Percentiles rank a stretch among this genome's conserved stretches.
Conservation (phyloP, 345 rosid species). For the Firmiana major region DNA sequence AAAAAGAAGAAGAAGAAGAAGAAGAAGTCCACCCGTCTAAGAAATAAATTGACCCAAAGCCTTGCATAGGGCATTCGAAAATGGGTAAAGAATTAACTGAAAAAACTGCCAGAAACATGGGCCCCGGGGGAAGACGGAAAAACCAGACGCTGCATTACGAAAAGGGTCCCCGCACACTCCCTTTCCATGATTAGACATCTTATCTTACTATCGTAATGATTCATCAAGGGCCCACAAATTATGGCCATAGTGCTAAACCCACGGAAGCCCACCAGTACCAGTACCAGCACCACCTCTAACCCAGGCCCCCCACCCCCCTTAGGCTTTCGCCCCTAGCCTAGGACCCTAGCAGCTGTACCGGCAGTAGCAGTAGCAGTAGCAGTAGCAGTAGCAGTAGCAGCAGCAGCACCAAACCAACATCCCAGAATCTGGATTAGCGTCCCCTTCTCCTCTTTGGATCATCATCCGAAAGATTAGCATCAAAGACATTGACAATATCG, state of each 20-base stretch:
- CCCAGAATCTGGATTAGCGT: slow-evolving; percentile 6
- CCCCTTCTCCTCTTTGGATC: neutral
- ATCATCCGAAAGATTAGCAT: no score
- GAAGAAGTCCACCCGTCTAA: neutral
- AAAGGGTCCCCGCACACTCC: neutral
- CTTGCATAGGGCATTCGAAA: neutral
- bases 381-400: no score
- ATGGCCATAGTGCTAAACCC: slow-evolving; percentile 40
- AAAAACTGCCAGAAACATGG: slow-evolving; percentile 40
- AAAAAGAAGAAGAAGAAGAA: no score
- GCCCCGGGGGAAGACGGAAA: slow-evolving; percentile 9
- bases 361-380: no score
- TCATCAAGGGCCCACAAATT: slow-evolving; percentile 36
- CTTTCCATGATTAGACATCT: slow-evolving; percentile 23
- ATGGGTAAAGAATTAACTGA: slow-evolving; percentile 28
- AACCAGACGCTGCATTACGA: slow-evolving; percentile 30
- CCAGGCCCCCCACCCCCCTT: neutral
- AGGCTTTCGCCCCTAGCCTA: neutral
- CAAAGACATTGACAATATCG: no score
- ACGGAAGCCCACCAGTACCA: slow-evolving; percentile 30
- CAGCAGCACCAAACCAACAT: no score
- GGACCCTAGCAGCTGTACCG: no score
- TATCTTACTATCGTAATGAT: slow-evolving; percentile 33
- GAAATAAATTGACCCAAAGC: slow-evolving; percentile 14
- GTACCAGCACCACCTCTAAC: neutral